Evolutionary conservation across 83 land plant genomes (phyloP), one percentile per base, ranked within the genome.

Genomic region (Larix sibirica): DNA sequence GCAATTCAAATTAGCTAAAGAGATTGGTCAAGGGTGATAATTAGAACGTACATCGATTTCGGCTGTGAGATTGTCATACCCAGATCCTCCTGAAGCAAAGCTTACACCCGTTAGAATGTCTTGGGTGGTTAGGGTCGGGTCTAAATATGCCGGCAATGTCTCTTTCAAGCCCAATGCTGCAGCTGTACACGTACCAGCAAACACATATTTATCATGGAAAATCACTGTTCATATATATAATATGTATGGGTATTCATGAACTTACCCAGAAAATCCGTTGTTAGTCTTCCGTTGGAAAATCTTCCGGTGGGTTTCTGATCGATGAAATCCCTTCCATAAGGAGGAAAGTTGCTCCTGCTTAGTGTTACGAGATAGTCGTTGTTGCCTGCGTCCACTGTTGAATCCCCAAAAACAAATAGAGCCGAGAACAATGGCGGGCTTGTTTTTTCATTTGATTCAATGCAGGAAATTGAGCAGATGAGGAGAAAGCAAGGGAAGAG

Each of bases 41-140:
- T 24, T 28, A n/a, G 67, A n/a, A 26, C 77, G 2, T 47, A 74
- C 77, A 12, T 3, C 6, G 10, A 18, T 6, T 21, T 38, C 21
- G 10, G 92, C 17, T 14, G 91, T 87, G 7, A 86, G 56, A 20
- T 79, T 80, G 71, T 89, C 91, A 64, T 70, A 89, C 0, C 91
- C 91, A 4, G 79, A 7, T 1, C 80, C 87, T 56, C 83, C 91
- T 0, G 91, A 89, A 33, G 89, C 91, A 44, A 89, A 89, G 83
- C 83, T 85, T 2, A 89, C 91, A 2, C 91, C 89, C 3, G 91
- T 89, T 38, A 75, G 70, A 0, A 90, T 80, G 36, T 90, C 92
- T 18, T 80, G 47, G 71, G 77, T n/a, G n/a, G 68, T 36, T 6
- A 89, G 71, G 14, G 56, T 58, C n/a, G 83, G 80, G 10, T 84